Conservation (phyloP, 495 filamentous ascomycete species). For the Aspergillus wentii region DNA sequence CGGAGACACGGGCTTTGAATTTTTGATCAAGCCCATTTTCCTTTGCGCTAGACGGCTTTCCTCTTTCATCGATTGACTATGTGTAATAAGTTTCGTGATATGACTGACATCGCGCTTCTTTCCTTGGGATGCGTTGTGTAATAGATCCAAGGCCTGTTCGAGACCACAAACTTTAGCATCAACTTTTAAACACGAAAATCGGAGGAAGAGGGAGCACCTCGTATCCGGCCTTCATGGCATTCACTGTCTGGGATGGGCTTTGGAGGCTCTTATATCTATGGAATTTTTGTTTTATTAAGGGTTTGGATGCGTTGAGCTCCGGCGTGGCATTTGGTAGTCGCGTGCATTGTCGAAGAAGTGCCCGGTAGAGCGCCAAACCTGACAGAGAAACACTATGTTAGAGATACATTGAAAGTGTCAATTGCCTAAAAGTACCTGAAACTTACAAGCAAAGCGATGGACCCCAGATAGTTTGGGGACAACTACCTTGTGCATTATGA, state of each 20-base stretch:
- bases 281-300: constrained; percentile 52
- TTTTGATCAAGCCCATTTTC: constrained; percentile 3
- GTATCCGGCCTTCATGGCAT: constrained; percentile 62
- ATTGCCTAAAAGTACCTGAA: background rate
- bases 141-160: constrained; percentile 31
- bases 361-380: constrained; percentile 72
- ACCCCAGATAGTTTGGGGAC: constrained; percentile 41
- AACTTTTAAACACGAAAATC: background rate
- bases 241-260: constrained; percentile 47
- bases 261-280: constrained; percentile 49
- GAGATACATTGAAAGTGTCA: too few species aligned
- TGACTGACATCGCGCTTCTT: constrained; percentile 15
- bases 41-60: constrained; percentile 16
- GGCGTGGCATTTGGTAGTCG: constrained; percentile 39
- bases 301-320: constrained; percentile 33
- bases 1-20: constrained; percentile 15
- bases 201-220: constrained; percentile 34
- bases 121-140: constrained; percentile 34
- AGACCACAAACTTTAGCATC: constrained; percentile 12
- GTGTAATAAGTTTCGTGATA: constrained; percentile 20
- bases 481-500: constrained; percentile 38
- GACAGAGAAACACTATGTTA: constrained; percentile 7
- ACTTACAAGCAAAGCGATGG: constrained; percentile 64
- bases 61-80: constrained; percentile 13
- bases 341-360: constrained; percentile 58